phyloP scores from a whole-genome alignment of 164 flowering plant genomes.

The Cinnamomum micranthum region DNA sequence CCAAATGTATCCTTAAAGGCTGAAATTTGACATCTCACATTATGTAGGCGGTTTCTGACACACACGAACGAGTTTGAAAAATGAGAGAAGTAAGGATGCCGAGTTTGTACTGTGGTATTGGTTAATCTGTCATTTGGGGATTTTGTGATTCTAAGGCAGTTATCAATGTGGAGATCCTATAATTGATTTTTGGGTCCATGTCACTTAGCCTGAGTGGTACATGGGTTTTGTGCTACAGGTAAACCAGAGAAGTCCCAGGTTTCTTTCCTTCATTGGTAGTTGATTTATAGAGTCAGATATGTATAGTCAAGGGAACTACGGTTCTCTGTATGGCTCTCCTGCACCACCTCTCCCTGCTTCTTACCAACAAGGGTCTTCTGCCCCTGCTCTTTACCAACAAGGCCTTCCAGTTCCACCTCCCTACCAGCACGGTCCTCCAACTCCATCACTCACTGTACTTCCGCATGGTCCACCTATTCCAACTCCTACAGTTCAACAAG shows the following conservation, averaged over 20 bases:
- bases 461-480: conserved; percentile 21
- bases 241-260: background rate
- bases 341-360: conserved; percentile 12
- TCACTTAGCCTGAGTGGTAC: no score
- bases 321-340: conserved; percentile 33
- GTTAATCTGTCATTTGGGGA: background rate
- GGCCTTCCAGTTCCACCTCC: conserved; percentile 14
- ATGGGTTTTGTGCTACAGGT: background rate
- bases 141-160: background rate
- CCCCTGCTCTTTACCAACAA: conserved; percentile 14
- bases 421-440: conserved; percentile 24
- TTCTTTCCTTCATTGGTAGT: background rate
- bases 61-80: background rate
- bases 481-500: conserved; percentile 7
- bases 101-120: background rate
- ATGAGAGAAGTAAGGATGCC: background rate
- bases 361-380: conserved; percentile 24
- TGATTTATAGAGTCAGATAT: conserved; percentile 16
- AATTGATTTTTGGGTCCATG: no score
- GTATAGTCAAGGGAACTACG: conserved; percentile 50
- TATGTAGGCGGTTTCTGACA: background rate
- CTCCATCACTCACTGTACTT: conserved; percentile 9
- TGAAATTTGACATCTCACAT: background rate
- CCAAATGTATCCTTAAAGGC: background rate
- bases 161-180: background rate